phyloP scores from a whole-genome alignment of 2,329 filamentous ascomycete species.

The Xylaria sp. region DNA sequence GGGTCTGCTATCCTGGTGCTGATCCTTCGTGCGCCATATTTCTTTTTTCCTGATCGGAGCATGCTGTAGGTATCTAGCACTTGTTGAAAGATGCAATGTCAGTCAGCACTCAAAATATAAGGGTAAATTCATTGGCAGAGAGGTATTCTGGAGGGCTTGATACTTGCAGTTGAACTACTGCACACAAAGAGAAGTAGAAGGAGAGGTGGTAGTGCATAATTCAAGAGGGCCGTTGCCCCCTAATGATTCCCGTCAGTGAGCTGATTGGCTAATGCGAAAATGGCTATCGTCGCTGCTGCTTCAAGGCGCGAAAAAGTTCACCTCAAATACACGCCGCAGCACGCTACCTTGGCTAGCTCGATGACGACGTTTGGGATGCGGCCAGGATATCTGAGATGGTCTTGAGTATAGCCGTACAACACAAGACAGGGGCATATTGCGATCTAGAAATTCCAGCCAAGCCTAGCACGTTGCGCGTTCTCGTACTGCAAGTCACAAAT shows the following conservation, averaged over 20 bases:
- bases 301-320: background rate
- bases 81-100: background rate
- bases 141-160: background rate
- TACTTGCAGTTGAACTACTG: background rate
- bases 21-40: conserved; percentile 14
- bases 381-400: background rate
- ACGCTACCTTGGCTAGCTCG: background rate
- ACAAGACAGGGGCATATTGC: background rate
- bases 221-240: background rate
- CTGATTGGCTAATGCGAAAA: conserved; percentile 6
- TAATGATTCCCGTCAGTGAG: background rate
- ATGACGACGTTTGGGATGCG: background rate
- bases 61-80: background rate
- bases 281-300: background rate
- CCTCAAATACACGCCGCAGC: background rate
- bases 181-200: background rate
- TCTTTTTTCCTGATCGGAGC: background rate
- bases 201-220: background rate
- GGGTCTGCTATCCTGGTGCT: conserved; percentile 25
- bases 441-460: background rate
- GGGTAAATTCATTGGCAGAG: background rate
- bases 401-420: background rate
- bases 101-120: background rate
- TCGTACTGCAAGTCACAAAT: background rate
- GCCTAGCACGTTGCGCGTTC: background rate